Evolutionary conservation across 2,329 filamentous ascomycete species (phyloP), one percentile per base, ranked within the genome.

Genomic region (Apiospora arundinis): DNA sequence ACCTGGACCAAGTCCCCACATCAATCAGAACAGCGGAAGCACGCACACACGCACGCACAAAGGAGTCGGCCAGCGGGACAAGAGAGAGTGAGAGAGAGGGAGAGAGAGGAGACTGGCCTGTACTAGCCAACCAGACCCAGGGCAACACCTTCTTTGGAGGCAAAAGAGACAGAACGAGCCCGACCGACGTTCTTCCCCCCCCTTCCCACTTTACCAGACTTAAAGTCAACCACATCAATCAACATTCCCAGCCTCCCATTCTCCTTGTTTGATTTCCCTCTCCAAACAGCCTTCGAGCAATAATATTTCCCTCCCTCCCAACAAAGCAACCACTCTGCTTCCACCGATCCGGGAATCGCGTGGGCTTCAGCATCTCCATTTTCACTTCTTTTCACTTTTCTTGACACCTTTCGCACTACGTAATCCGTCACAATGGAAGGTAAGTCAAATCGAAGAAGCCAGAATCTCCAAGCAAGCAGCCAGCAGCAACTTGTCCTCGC

Each of bases 351-450:
- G 76, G 77, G 76, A 77, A 81, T 81, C 80, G 79, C 77, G 76
- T 75, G 78, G 80, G 79, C 78, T 78, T 74, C 73, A 77, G 75
- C 75, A 69, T 69, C 16, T 75, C 74, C 73, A 73, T 77, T 75
- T 75, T 75, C 75, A 69, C 67, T 69, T 56, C 67, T 69, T 77
- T 78, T 72, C 72, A 63, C 52, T 72, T 72, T 74, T 72, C 72
- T 75, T 74, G 75, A 79, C 77, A 73, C 77, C 80, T 80, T 76
- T 72, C 72, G 75, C 75, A 70, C 80, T 79, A 81, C 80, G 75
- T 82, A 85, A 87, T 83, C 84, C 81, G 82, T 82, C 85, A 85
- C 82, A 82, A 89, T 89, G 87, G 87, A 92, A 87, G 90, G 90
- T 92, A 89, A 85, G 88, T 83, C 56, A 8, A n/a, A 88, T 83